These are phyloP conservation scores for Lactarius pseudohatsudake DNA, from an alignment of 768 basidiomycete genomes.

Conservation along the genomic window DNA sequence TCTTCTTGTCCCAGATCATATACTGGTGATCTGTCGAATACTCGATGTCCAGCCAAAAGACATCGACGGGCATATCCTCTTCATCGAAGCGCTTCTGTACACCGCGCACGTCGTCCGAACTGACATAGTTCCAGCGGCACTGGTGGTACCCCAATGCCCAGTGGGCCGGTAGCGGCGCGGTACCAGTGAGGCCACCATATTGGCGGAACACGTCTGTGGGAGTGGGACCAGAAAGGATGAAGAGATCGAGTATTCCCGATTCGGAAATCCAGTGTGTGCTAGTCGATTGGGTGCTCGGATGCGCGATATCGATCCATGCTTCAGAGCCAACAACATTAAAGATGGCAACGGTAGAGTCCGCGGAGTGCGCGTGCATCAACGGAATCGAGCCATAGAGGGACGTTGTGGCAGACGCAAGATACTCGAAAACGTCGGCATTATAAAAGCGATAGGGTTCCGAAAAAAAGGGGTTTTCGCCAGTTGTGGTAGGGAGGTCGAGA, in stretches of 20 bases:
- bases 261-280: slow-evolving; percentile 98
- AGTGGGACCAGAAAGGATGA: slow-evolving; percentile 90
- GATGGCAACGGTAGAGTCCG: slow-evolving; percentile 83
- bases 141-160: slow-evolving; percentile 96
- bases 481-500: slow-evolving; percentile 85
- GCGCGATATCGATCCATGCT: slow-evolving; percentile 91
- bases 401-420: slow-evolving; percentile 74
- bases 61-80: slow-evolving; percentile 92
- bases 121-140: slow-evolving; percentile 97
- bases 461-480: slow-evolving; percentile 73
- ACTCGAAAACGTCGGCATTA: slow-evolving; percentile 97
- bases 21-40: slow-evolving; percentile 94
- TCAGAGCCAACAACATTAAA: slow-evolving; percentile 89
- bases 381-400: slow-evolving; percentile 92
- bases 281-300: slow-evolving; percentile 63
- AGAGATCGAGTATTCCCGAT: slow-evolving; percentile 92
- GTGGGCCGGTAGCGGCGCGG: slow-evolving; percentile 82
- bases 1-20: slow-evolving; percentile 93
- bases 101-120: slow-evolving; percentile 79
- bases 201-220: slow-evolving; percentile 81
- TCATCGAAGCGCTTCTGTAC: slow-evolving; percentile 91
- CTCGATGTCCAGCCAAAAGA: slow-evolving; percentile 97
- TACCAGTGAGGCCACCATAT: slow-evolving; percentile 82
- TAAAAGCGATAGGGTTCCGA: slow-evolving; percentile 92
- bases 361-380: slow-evolving; percentile 89